These are phyloP conservation scores for Pichia sp. DNA, from an alignment of 1,139 yeast genomes.

Conservation along the genomic window DNA sequence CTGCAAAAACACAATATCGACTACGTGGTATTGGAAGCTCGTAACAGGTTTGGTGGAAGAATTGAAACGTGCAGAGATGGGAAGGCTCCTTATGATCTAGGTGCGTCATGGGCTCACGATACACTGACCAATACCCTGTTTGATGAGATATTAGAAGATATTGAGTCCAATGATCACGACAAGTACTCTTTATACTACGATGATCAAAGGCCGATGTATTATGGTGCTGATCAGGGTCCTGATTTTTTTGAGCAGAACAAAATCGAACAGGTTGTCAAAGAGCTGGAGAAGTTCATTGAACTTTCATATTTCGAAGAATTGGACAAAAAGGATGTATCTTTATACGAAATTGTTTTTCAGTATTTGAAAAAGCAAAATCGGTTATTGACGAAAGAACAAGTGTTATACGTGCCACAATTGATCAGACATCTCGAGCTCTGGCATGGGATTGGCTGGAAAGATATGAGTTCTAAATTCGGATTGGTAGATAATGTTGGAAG, in stretches of 20 bases:
- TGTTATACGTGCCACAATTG: conserved; percentile 36
- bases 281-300: conserved; percentile 55
- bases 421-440: conserved; percentile 56
- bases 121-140: conserved; percentile 59
- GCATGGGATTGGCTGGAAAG: conserved; percentile 67
- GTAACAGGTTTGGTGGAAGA: conserved; percentile 54
- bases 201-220: conserved; percentile 31
- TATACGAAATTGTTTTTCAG: conserved; percentile 34
- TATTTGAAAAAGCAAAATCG: conserved; percentile 40
- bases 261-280: conserved; percentile 42
- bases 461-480: conserved; percentile 60
- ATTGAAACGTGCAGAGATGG: conserved; percentile 30
- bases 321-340: conserved; percentile 40
- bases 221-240: conserved; percentile 25
- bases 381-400: conserved; percentile 45
- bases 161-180: conserved; percentile 12
- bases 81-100: conserved; percentile 50
- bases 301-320: conserved; percentile 42
- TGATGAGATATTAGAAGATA: conserved; percentile 35
- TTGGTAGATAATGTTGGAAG: conserved; percentile 66
- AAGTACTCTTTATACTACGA: conserved; percentile 34
- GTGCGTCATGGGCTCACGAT: conserved; percentile 91
- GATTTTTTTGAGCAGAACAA: conserved; percentile 21
- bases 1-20: conserved; percentile 38
- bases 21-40: conserved; percentile 45